phyloP scores from a whole-genome alignment of 805 yeast species.

The Spathaspora gorwiae region DNA sequence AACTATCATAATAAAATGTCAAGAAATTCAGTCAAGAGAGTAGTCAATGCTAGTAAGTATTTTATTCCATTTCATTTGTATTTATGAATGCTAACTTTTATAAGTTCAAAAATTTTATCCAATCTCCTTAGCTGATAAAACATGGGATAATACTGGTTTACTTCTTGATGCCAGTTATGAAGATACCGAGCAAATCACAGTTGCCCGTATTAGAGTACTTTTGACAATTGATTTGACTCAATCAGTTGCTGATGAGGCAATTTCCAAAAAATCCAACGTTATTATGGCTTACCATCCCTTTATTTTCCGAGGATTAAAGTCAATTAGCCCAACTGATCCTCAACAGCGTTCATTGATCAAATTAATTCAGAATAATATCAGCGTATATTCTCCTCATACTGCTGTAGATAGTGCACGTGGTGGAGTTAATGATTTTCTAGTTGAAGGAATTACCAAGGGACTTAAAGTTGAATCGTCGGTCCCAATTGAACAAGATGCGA shows the following conservation, averaged over 20 bases:
- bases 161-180: conserved; percentile 62
- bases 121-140: conserved; percentile 66
- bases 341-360: conserved; percentile 76
- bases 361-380: conserved; percentile 70
- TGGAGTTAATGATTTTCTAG: conserved; percentile 96
- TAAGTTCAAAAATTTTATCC: conserved; percentile 78
- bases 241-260: conserved; percentile 81
- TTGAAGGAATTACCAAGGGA: conserved; percentile 45
- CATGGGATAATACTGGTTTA: conserved; percentile 97
- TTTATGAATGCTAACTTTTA: conserved; percentile 6
- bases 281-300: conserved; percentile 90
- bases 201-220: conserved; percentile 33
- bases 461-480: conserved; percentile 21
- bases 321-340: conserved; percentile 58
- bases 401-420: conserved; percentile 87
- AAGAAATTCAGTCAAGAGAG: conserved; percentile 40
- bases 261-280: conserved; percentile 47
- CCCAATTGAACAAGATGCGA: conserved; percentile 43
- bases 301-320: conserved; percentile 82
- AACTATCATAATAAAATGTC: conserved; percentile 21
- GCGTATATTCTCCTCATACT: conserved; percentile 94
- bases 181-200: conserved; percentile 8
- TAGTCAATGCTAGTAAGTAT: conserved; percentile 35
- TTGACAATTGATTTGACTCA: conserved; percentile 83
- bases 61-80: not conserved